Conservation (phyloP, 2,329 filamentous ascomycete species). For the Penicillium crustosum region DNA sequence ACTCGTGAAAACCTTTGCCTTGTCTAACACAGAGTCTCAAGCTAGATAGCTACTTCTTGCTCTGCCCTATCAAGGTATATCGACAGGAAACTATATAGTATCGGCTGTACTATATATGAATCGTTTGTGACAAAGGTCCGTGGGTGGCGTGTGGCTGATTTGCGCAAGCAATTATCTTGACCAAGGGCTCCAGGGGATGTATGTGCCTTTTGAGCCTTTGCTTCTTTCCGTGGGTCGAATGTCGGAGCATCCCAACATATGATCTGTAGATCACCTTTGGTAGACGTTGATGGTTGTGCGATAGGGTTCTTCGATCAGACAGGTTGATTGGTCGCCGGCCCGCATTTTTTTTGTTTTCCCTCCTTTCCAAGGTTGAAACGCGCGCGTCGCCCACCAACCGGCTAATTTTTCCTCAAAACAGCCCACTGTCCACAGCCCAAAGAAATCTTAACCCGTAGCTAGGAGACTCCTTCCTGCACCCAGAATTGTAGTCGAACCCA, state of each 20-base stretch:
- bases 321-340: neutral
- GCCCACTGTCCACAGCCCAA: slow-evolving; percentile 2
- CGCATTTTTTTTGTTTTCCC: neutral
- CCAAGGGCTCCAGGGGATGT: neutral
- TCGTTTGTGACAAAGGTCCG: slow-evolving; percentile 40
- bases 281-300: neutral
- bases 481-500: slow-evolving; percentile 10
- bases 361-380: neutral
- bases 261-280: neutral
- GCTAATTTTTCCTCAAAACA: neutral
- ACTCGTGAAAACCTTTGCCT: slow-evolving; percentile 42
- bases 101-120: slow-evolving; percentile 47
- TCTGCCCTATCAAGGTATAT: slow-evolving; percentile 69
- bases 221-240: neutral
- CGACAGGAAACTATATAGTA: slow-evolving; percentile 66
- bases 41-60: slow-evolving; percentile 61
- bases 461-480: slow-evolving; percentile 9
- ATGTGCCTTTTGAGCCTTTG: neutral
- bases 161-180: slow-evolving; percentile 13
- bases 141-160: slow-evolving; percentile 23
- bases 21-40: slow-evolving; percentile 73
- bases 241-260: neutral
- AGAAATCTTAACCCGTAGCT: neutral
- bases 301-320: neutral
- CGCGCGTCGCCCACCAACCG: neutral